Evolutionary conservation across 176 grass and related monocot genomes (phyloP).

Genomic region (Eremochloa ophiuroides): DNA sequence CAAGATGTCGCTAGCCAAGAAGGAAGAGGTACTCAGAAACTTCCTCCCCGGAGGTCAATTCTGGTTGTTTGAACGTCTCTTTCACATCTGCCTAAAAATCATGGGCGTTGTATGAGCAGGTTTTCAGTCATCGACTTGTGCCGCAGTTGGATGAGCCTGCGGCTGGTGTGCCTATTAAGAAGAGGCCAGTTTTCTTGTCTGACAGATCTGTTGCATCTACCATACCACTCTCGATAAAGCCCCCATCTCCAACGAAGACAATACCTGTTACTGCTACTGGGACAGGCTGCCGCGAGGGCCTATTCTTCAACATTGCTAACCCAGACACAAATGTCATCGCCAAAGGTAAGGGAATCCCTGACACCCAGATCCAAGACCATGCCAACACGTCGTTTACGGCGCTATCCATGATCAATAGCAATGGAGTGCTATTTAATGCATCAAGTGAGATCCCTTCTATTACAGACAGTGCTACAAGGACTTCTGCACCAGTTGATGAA

Average conservation of each 20-base stretch:
- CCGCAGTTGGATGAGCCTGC: constrained; percentile 23
- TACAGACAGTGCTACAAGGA: constrained; percentile 3
- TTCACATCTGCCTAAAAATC: neutral
- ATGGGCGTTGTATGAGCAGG: constrained; percentile 33
- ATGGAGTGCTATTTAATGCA: neutral
- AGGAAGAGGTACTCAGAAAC: constrained; percentile 48
- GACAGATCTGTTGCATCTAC: constrained; percentile 19
- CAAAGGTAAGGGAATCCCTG: constrained; percentile 23
- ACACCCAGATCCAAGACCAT: neutral
- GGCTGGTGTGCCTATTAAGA: constrained; percentile 49
- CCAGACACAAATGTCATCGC: neutral
- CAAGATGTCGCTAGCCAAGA: constrained; percentile 42
- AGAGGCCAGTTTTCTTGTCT: constrained; percentile 34
- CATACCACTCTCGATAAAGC: neutral
- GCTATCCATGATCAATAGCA: neutral
- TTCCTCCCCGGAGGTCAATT: constrained; percentile 5
- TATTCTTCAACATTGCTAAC: constrained; percentile 26
- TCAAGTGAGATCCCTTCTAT: constrained; percentile 14
- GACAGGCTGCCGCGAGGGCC: neutral
- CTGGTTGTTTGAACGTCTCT: constrained; percentile 2
- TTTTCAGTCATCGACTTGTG: constrained; percentile 23
- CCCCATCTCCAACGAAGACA: neutral
- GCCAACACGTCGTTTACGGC: neutral
- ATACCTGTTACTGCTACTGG: neutral
- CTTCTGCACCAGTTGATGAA: neutral